Base-by-base conservation (phyloP, 345 rosid genomes). In the Corchorus olitorius region DNA sequence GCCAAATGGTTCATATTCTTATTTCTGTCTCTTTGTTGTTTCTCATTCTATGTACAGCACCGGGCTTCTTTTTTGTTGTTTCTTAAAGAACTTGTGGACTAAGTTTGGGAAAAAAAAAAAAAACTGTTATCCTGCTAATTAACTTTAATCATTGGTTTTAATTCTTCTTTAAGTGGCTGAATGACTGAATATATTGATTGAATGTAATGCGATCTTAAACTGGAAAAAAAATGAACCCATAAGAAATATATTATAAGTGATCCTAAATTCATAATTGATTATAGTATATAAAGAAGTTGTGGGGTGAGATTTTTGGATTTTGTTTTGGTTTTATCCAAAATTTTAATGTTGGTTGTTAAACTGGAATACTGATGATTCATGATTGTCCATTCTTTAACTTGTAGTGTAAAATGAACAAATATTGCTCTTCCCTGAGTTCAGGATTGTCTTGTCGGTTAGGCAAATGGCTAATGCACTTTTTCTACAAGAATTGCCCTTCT, bases 21-120 rank as follows among this genome's bases (percentile, higher is more conserved):
- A 54, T 46, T 81, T 78, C 73, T 83, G 89, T 84, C 85, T 65
- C 75, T 79, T 84, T 77, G 84, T 83, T 82, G 89, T 83, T 80
- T 84, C 75, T 78, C 74, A 5, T 65, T 65, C 50, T 39, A 8
- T 60, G n/a, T 9, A 11, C 22, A 6, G 63, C 27, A 76, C 80
- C 77, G 67, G 62, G 77, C 9, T 56, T 64, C 74, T 71, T 77
- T n/a, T n/a, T n/a, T n/a, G 54, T 72, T 70, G 33, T 72, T 81
- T 69, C 64, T 33, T 7, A 34, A 33, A 33, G 2, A 34, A 52
- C 45, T 50, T 50, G 60, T 50, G 59, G 6, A 5, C 22, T 33
- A 69, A 8, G 15, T 27, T 27, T 27, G 27, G 27, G n/a, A n/a
- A n/a, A 27, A 27, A 27, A 27, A 27, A 27, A 27, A 27, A 27